phyloP scores from a whole-genome alignment of 306 rosid species.

The Parietaria judaica region DNA sequence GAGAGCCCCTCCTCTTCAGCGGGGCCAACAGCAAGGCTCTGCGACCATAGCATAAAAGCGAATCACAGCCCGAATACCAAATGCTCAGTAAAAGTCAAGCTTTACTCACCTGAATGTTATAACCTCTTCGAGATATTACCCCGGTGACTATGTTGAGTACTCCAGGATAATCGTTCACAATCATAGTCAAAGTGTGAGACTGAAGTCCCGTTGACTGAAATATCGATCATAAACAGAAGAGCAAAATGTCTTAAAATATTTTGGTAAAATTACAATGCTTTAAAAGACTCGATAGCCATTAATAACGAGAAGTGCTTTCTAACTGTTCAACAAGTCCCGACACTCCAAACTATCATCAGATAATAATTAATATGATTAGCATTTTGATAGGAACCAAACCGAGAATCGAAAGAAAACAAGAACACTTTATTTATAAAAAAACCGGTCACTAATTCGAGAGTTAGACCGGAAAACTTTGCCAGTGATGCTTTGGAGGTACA shows the following conservation, averaged over 20 bases:
- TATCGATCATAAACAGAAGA: not conserved
- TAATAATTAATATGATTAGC: too few relatives aligned
- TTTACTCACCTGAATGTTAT: slow-evolving; percentile 55
- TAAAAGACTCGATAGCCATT: too few relatives aligned
- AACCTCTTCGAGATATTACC: slow-evolving; percentile 54
- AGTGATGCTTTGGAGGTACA: too few relatives aligned
- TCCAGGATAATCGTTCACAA: slow-evolving; percentile 48
- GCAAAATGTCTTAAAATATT: too few relatives aligned
- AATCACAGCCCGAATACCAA: not conserved
- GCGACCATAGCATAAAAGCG: slow-evolving; percentile 1
- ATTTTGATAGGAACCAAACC: too few relatives aligned
- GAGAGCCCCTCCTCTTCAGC: slow-evolving; percentile 50
- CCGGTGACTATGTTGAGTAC: slow-evolving; percentile 55
- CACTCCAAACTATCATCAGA: too few relatives aligned
- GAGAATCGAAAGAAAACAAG: too few relatives aligned
- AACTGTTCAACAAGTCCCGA: not conserved
- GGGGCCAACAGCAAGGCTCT: slow-evolving; percentile 64
- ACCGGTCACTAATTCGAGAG: too few relatives aligned
- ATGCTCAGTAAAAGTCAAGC: slow-evolving; percentile 1
- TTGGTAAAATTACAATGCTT: too few relatives aligned
- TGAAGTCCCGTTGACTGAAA: slow-evolving; percentile 44
- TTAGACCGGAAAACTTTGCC: too few relatives aligned
- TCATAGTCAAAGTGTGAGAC: slow-evolving; percentile 54
- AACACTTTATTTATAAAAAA: too few relatives aligned
- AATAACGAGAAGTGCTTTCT: not conserved